Evolutionary conservation across 23 red algal genomes (phyloP).

Genomic region (Gracilariopsis chorda): DNA sequence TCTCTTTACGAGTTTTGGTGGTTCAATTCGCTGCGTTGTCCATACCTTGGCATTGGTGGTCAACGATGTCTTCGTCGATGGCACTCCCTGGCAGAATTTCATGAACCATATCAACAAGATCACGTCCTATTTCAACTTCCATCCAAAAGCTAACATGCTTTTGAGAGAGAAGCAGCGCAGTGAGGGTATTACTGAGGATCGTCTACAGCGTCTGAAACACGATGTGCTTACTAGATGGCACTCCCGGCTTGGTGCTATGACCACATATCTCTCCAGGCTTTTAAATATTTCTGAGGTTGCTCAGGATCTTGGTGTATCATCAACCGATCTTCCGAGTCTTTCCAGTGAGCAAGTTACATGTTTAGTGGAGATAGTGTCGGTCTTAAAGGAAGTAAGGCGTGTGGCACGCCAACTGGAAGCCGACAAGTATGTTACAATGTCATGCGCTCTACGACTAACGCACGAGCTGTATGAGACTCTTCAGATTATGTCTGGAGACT

Average conservation of each 20-base stretch:
- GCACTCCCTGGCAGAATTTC: neutral
- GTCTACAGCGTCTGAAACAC: neutral
- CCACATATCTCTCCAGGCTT: neutral
- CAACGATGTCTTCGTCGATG: neutral
- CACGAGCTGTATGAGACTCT: constrained; percentile 1
- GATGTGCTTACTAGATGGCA: neutral
- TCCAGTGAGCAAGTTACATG: neutral
- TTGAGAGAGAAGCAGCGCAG: neutral
- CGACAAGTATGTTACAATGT: neutral
- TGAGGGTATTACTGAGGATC: neutral
- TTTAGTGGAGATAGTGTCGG: neutral
- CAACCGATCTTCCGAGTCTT: neutral
- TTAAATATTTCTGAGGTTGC: neutral
- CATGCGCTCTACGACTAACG: neutral
- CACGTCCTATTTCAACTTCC: neutral
- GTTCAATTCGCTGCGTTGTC: neutral
- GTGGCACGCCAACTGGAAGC: neutral
- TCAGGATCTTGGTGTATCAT: neutral
- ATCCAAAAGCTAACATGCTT: neutral
- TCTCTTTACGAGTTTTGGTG: neutral
- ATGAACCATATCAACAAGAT: neutral
- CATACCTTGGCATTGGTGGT: neutral
- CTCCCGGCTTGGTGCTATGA: neutral
- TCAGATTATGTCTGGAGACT: neutral
- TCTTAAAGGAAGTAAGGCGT: neutral